Base-by-base conservation (phyloP, 208 protist species). In the Trypanosoma mega region DNA sequence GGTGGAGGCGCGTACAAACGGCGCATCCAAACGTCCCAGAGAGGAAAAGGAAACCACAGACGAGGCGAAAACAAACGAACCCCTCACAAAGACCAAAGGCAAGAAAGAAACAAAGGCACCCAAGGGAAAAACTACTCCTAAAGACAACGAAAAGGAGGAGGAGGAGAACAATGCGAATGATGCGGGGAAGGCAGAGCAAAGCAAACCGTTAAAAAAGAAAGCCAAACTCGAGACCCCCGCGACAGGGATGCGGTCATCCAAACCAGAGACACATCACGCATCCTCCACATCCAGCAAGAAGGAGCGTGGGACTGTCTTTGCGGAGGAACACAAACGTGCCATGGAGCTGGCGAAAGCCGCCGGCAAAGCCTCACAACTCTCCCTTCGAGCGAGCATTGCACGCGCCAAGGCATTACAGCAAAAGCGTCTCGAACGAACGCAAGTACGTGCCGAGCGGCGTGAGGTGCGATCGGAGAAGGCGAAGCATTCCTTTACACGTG, bases 341-440 rank as follows among this genome's bases (percentile, higher is more conserved):
- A 54, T 90, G 72, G 60, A 73, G 66, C 63, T 83, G 14, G 89
- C 89, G 1, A 79, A 71, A 59, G 72, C 72, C 8, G 66, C 84
- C 0, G 85, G 72, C 2, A 74, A 57, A 23, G 73, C 73, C 49
- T 76, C 78, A 7, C 74, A 75, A 48, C 43, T 68, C 2, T 75
- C 83, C 0, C 77, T 96, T 30, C 54, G 54, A 7, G 74, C 87
- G 54, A 46, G 68, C 30, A 66, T 96, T 57, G 37, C 73, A 39
- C 58, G 78, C 16, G 82, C 83, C 6, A 73, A 89, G 53, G 63
- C 54, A 53, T 63, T 78, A 20, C 84, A 93, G 58, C 58, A 72
- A 61, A 62, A 77, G 31, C 80, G 87, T 9, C 63, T 78, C 46
- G 76, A 76, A 46, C 69, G 78, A 30, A 37, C 89, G 45, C 34